Conservation (phyloP, 2,329 filamentous ascomycete genomes). For the Fusarium sp. region DNA sequence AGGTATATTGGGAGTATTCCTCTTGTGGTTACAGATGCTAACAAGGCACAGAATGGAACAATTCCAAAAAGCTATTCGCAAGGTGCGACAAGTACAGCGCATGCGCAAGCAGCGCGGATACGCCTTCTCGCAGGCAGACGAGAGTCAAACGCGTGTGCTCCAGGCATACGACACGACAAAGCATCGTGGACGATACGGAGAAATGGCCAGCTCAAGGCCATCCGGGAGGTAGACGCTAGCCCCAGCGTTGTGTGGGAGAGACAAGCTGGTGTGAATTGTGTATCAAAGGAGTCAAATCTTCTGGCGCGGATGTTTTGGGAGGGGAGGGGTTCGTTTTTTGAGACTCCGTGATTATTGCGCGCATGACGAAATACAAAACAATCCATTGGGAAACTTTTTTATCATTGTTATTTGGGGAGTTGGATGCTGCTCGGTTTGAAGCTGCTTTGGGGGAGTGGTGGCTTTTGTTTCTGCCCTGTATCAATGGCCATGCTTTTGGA, state of each 20-base stretch:
- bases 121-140: constrained; percentile 97
- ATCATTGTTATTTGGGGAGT: constrained; percentile 34
- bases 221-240: constrained; percentile 40
- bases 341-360: constrained; percentile 30
- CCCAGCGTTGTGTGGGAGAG: not conserved
- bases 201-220: constrained; percentile 77
- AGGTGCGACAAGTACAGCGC: constrained; percentile 96
- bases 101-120: constrained; percentile 99
- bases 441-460: constrained; percentile 5
- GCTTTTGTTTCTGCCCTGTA: constrained; percentile 19
- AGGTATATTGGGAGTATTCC: constrained; percentile 67
- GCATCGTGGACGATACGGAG: constrained; percentile 90
- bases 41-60: constrained; percentile 86
- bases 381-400: constrained; percentile 27
- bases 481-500: constrained; percentile 3
- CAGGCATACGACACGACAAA: constrained; percentile 98
- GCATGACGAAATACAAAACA: constrained; percentile 43
- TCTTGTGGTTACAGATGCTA: not conserved
- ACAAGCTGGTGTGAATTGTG: not conserved
- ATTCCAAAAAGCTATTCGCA: constrained; percentile 99
- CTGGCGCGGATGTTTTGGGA: constrained; percentile 34
- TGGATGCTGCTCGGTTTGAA: constrained; percentile 40
- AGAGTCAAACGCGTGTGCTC: constrained; percentile 92
- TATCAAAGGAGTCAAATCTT: constrained; percentile 5
- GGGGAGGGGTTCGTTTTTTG: not conserved